Conservation (phyloP, 2,329 filamentous ascomycete genomes). For the Penicillium hesseltinei region DNA sequence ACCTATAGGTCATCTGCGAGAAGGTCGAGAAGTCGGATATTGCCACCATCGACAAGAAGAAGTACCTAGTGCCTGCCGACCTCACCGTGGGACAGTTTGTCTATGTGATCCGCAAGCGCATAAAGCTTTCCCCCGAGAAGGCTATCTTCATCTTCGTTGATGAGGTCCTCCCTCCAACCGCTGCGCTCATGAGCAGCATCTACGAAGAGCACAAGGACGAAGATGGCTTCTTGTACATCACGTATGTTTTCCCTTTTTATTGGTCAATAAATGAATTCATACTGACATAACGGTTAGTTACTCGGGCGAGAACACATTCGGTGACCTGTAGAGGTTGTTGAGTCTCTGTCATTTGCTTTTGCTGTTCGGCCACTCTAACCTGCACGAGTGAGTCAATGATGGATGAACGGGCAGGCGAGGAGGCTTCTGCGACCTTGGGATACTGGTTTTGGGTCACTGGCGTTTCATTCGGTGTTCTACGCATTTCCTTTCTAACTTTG, state of each 20-base stretch:
- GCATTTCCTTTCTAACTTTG: constrained; percentile 18
- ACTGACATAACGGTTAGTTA: constrained; percentile 56
- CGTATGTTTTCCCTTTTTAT: constrained; percentile 54
- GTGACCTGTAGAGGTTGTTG: constrained; percentile 42
- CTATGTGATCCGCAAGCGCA: constrained; percentile 99
- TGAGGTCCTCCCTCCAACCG: constrained; percentile 93
- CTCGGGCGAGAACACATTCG: constrained; percentile 99
- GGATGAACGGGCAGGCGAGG: constrained; percentile 7
- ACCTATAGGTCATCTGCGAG: constrained; percentile 87
- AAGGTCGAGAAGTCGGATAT: constrained; percentile 99
- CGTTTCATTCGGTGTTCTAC: constrained; percentile 25
- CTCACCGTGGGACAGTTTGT: constrained; percentile 99
- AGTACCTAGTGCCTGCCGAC: constrained; percentile 96
- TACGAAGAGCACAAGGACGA: constrained; percentile 98
- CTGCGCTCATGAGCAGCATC: constrained; percentile 98
- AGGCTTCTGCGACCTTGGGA: constrained; percentile 11
- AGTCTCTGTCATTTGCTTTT: constrained; percentile 11
- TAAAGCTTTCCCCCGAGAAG: constrained; percentile 99
- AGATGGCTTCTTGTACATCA: constrained; percentile 95
- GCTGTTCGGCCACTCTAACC: constrained; percentile 9
- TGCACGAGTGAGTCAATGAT: background rate
- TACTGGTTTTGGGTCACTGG: constrained; percentile 18
- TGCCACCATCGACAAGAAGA: constrained; percentile 99
- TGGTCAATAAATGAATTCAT: constrained; percentile 1
- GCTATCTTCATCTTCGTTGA: constrained; percentile 99